Base-by-base conservation (phyloP, 78 protist species). In the Dictyostelium purpureum region DNA sequence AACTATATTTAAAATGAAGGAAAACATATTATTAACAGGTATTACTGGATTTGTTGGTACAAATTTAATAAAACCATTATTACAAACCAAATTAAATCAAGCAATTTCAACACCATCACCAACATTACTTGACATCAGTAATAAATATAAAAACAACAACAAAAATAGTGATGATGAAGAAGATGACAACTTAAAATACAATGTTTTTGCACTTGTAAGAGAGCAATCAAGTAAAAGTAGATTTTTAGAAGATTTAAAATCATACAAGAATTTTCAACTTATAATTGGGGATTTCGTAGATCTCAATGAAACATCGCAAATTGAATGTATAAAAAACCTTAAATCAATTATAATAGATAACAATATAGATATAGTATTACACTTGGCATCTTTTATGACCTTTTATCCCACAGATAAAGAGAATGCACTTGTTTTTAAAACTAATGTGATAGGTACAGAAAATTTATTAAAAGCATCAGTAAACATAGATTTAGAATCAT, bases 1-100 rank as follows among this genome's bases (percentile, higher is more conserved):
- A 38, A 38, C 37, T 19, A 19, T 19, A 67, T 33, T 26, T 33
- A 38, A 33, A 6, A 66, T 10, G 21, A 37, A 66, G 16, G 66
- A 51, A n/a, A 85, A 85, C 73, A 47, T 85, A 73, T 59, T 85
- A 35, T 10, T 85, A 57, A 85, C 92, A 33, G 92, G 92, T 37
- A 5, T 77, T 12, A 85, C 79, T 6, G 92, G 92, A 21, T 85
- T 16, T 45, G 35, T 85, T 37, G 92, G 92, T 11, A 18, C 43
- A 10, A 85, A 85, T 59, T 43, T 65, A n/a, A 43, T 73, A 26
- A 56, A 31, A 45, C 74, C 79, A 43, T 47, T 85, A 19, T 35
- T 85, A 42, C 63, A 79, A 14, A 28, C 6, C 6, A 31, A 63
- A 63, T 12, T 12, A 6, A 31, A 11, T 14, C 54, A 49, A 49